Base-by-base conservation (phyloP, 2,329 filamentous ascomycete species). In the Nemania bipapillata region DNA sequence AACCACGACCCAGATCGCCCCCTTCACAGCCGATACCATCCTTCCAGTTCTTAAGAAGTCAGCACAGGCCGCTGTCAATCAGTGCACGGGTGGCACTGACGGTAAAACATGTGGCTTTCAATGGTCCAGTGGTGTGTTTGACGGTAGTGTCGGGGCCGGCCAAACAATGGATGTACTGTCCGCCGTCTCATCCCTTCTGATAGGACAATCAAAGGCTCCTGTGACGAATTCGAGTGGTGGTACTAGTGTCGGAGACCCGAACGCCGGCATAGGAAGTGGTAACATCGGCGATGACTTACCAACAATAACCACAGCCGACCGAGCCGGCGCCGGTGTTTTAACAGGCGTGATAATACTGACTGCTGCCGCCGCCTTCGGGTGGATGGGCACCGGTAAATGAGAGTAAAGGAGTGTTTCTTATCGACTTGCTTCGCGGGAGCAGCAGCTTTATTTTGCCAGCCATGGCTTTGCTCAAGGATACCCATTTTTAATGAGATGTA, bases 101-200 rank as follows among this genome's bases (percentile, higher is more conserved):
- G 83, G 82, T n/a, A 77, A 79, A 15, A 78, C 80, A 4, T 89
- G 87, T 73, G 83, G 85, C 3, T 81, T 86, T 8, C 77, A 76
- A 32, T 89, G 86, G 86, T 81, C 74, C 2, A 76, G 72, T 30
- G 77, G 77, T 30, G 65, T 40, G 5, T 89, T 83, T 73, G 87
- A 89, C 70, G 85, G 85, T 50, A 86, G 82, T 66, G 83, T 80
- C 3, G 86, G 87, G 35, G 86, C 88, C 59, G 87, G 88, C 8
- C 86, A 90, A 77, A 82, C 87, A 74, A 88, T 90, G 83, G 85
- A 85, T 62, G 87, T 85, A 0, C 79, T 90, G 15, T 84, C 85
- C 28, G 84, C 88, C 3, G 83, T 89, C 20, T 84, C 84, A 4
- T 84, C 84, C 1, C 84, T 86, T 4, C 78, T 90, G 52, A 81